A percentile compares a stretch with the other conserved stretches of the same genome.
Conservation (phyloP, 352 stramenopile genomes). For the Globisporangium lucens region DNA sequence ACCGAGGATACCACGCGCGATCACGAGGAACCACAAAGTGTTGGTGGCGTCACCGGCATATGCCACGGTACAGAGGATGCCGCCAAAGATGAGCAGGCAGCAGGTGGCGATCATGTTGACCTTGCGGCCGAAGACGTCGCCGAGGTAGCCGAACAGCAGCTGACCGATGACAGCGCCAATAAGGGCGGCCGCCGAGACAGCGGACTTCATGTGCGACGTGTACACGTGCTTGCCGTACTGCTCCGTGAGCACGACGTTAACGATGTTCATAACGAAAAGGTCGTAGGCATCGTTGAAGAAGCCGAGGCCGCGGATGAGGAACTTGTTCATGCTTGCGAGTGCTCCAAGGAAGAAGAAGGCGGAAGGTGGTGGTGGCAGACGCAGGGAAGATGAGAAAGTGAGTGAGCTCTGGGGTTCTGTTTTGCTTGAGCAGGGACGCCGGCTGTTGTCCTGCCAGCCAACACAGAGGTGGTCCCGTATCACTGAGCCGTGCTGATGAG, state of each 20-base stretch:
- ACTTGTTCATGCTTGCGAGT: constrained; percentile 40
- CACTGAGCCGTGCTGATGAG: constrained; percentile 4
- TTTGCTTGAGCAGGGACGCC: neutral
- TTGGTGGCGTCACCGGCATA: constrained; percentile 32
- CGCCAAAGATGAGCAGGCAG: constrained; percentile 41
- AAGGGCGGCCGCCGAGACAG: constrained; percentile 44
- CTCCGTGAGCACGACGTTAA: constrained; percentile 64
- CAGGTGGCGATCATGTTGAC: constrained; percentile 64
- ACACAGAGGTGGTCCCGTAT: neutral
- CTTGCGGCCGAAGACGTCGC: constrained; percentile 51
- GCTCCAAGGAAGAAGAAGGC: neutral
- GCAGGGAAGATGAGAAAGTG: neutral
- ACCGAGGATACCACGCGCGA: constrained; percentile 55
- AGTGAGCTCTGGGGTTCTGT: neutral
- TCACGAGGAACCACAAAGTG: constrained; percentile 65
- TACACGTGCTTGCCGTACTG: constrained; percentile 56
- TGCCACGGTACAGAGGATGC: constrained; percentile 49
- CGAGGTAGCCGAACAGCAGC: constrained; percentile 49
- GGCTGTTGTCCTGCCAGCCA: neutral
- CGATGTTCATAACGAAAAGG: constrained; percentile 67
- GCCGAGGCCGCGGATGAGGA: constrained; percentile 47
- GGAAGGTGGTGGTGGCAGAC: neutral
- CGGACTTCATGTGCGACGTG: constrained; percentile 53
- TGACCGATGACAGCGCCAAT: constrained; percentile 55
- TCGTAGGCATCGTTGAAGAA: constrained; percentile 67